A percentile compares a stretch with the other conserved stretches of the same genome.
phyloP scores from a whole-genome alignment of 164 flowering plant species.

The Houttuynia cordata region DNA sequence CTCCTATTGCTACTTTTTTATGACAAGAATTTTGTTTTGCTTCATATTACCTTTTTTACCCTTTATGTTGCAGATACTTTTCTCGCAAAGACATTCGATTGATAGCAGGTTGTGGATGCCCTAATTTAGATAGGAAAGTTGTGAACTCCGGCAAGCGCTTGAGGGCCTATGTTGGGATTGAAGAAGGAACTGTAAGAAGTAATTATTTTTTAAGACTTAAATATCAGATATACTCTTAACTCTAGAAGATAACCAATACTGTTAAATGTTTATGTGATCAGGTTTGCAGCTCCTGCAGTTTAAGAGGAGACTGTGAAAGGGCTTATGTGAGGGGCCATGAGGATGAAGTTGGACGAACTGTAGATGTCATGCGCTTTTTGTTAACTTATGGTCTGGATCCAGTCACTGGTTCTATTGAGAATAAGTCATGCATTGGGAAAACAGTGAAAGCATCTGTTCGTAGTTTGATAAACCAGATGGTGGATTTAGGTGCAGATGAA shows the following conservation, averaged over 20 bases:
- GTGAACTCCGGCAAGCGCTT: constrained; percentile 89
- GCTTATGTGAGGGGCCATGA: constrained; percentile 66
- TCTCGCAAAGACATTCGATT: constrained; percentile 53
- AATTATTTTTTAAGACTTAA: neutral
- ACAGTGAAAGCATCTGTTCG: constrained; percentile 47
- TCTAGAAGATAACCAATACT: neutral
- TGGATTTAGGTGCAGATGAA: constrained; percentile 27
- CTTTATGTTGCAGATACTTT: constrained; percentile 35
- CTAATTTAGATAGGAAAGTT: constrained; percentile 76
- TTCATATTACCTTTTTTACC: neutral
- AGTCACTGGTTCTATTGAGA: constrained; percentile 36
- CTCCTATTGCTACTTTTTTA: neutral
- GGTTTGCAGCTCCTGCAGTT: constrained; percentile 77
- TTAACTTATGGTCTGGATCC: constrained; percentile 65
- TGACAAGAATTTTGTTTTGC: too few relatives aligned
- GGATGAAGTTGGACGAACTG: constrained; percentile 63
- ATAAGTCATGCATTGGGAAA: constrained; percentile 33
- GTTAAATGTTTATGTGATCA: constrained; percentile 14
- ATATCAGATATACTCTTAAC: too few relatives aligned
- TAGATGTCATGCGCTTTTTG: constrained; percentile 77
- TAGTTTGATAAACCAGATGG: constrained; percentile 50
- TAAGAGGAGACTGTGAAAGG: constrained; percentile 77
- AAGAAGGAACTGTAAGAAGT: constrained; percentile 63
- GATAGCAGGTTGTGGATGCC: constrained; percentile 65
- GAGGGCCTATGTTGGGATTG: constrained; percentile 59